Conservation (phyloP, 75 land plant species). For the Gnetum montanum region DNA sequence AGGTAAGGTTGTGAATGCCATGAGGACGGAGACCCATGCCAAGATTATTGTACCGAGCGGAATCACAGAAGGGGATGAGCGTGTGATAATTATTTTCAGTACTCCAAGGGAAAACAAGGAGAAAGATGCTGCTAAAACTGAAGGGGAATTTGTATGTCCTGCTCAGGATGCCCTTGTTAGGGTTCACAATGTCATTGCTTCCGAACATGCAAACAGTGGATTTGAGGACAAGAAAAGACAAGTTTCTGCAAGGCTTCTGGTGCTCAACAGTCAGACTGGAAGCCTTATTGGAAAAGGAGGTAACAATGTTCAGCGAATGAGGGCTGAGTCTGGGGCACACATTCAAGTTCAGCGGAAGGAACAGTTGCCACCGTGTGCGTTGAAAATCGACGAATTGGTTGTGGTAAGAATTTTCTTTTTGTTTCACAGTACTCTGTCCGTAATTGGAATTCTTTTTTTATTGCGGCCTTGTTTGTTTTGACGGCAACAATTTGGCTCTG, state of each 20-base stretch:
- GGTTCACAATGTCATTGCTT: constrained; percentile 44
- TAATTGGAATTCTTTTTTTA: neutral
- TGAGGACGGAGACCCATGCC: constrained; percentile 64
- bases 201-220: constrained; percentile 7
- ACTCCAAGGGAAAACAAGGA: constrained; percentile 10
- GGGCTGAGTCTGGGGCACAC: constrained; percentile 61
- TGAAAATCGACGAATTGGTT: constrained; percentile 83
- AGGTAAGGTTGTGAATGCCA: constrained; percentile 54
- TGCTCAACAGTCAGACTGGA: constrained; percentile 66
- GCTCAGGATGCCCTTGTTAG: constrained; percentile 72
- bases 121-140: constrained; percentile 11
- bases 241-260: constrained; percentile 49
- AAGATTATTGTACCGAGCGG: constrained; percentile 70
- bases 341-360: constrained; percentile 61
- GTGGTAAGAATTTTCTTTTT: constrained; percentile 32
- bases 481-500: constrained; percentile 19
- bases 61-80: constrained; percentile 67
- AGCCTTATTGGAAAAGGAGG: constrained; percentile 80
- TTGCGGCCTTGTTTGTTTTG: neutral
- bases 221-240: constrained; percentile 18
- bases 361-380: constrained; percentile 74
- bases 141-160: constrained; percentile 27
- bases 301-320: constrained; percentile 58
- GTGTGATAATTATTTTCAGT: constrained; percentile 56
- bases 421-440: too few relatives aligned